Evolutionary conservation across 495 filamentous ascomycete species (phyloP).

Genomic region (Daldinia grandis): DNA sequence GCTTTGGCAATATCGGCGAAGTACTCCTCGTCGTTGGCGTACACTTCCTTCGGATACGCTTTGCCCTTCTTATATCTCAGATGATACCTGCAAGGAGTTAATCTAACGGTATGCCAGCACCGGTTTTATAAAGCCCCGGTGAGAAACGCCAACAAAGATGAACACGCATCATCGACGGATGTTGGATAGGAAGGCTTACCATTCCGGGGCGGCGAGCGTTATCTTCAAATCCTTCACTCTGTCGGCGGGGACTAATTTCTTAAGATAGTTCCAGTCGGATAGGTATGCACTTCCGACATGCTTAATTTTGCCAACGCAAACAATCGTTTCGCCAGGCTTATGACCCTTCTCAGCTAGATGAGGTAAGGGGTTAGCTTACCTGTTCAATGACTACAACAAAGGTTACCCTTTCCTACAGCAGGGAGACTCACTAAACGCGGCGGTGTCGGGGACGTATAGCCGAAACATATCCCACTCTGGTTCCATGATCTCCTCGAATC

Average conservation of each 20-base stretch:
- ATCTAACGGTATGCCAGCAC: slow-evolving; percentile 47
- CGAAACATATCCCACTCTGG: slow-evolving; percentile 68
- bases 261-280: slow-evolving; percentile 70
- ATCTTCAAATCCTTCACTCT: slow-evolving; percentile 68
- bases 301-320: slow-evolving; percentile 75
- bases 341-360: slow-evolving; percentile 63
- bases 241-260: slow-evolving; percentile 63
- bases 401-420: slow-evolving; percentile 27
- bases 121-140: background rate
- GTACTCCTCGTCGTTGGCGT: slow-evolving; percentile 67
- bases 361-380: slow-evolving; percentile 16
- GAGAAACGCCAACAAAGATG: slow-evolving; percentile 51
- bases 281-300: slow-evolving; percentile 70
- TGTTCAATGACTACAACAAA: background rate
- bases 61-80: slow-evolving; percentile 67
- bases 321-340: slow-evolving; percentile 70
- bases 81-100: slow-evolving; percentile 55
- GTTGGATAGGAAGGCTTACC: slow-evolving; percentile 44
- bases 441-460: slow-evolving; percentile 73
- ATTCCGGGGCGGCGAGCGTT: slow-evolving; percentile 70
- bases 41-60: slow-evolving; percentile 69
- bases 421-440: slow-evolving; percentile 61
- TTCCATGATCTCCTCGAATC: slow-evolving; percentile 68
- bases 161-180: background rate
- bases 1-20: slow-evolving; percentile 72